Evolutionary conservation across 352 stramenopile genomes (phyloP), one percentile per base, ranked within the genome.

Genomic region (Globisporangium iwayamae): DNA sequence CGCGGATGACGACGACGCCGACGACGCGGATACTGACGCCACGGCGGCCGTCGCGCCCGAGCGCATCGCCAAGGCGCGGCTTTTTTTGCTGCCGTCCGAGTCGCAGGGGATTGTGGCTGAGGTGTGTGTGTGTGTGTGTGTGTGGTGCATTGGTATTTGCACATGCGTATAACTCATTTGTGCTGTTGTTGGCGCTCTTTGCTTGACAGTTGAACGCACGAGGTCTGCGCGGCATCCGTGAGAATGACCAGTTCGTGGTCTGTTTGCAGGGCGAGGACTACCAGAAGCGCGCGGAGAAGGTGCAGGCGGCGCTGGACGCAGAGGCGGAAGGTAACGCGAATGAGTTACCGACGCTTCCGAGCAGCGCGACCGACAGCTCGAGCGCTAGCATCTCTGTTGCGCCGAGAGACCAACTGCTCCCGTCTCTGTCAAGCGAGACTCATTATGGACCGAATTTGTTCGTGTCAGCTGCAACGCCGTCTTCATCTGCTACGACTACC

Each of bases 201-300:
- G 48, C n/a, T 20, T 34, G 39, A 45, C 52, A 87, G 79, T 64
- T 92, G 18, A 92, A 90, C 48, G 81, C 79, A 11, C 81, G 83
- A n/a, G 77, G 81, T 30, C 65, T 92, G 63, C 83, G 83, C 61
- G 83, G 83, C 43, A 80, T 90, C 46, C 81, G 83, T 46, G 83
- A 92, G 68, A 90, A 92, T 62, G 83, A 92, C 73, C 75, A 72
- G 38, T 90, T 92, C 36, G 83, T 87, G 28, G 68, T 92, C 47
- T 92, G 79, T 55, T 68, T 92, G 13, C 62, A 78, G 18, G 83
- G 83, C 13, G 83, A 92, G 60, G 77, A 90, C 65, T 92, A 92
- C 72, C 68, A 83, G 53, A 73, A 78, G 59, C 71, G 74, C 5
- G 68, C 59, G 11, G 50, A 70, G 47, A 57, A 47, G 47, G 36